Conservation (phyloP, 2,329 filamentous ascomycete genomes). For the Rutstroemia sp. region DNA sequence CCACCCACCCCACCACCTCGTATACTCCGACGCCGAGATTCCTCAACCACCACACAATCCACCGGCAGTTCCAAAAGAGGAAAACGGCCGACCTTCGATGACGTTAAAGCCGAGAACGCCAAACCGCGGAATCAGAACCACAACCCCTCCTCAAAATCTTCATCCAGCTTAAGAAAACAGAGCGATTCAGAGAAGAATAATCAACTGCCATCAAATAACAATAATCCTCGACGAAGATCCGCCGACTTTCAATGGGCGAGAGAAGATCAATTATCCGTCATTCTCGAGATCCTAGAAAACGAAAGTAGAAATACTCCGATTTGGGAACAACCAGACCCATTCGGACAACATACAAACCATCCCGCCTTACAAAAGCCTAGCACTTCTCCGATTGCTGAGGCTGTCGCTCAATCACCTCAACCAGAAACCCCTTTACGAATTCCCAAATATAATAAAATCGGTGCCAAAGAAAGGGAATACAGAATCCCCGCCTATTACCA, state of each 20-base stretch:
- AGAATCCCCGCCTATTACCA: not conserved
- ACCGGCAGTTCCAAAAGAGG: not conserved
- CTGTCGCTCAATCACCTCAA: not conserved
- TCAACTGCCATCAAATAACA: not conserved
- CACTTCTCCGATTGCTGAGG: not conserved
- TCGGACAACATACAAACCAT: not conserved
- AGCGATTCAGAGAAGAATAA: not conserved
- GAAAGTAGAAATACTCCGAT: conserved; percentile 10
- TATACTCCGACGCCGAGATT: not conserved
- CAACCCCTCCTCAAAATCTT: not conserved
- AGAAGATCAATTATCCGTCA: conserved; percentile 22
- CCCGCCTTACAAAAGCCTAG: not conserved
- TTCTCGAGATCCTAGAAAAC: conserved; percentile 19
- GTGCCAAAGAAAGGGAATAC: conserved; percentile 2
- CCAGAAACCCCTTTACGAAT: not conserved
- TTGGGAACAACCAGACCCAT: conserved; percentile 6
- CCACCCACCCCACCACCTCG: not conserved
- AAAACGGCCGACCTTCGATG: not conserved
- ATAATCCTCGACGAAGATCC: not conserved
- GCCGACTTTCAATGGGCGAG: conserved; percentile 18
- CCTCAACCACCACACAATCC: not conserved
- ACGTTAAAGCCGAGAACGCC: not conserved
- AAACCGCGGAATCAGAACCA: not conserved
- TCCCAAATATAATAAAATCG: not conserved
- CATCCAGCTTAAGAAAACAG: not conserved